Conservation (phyloP, 78 protist species). For the Dictyostelium purpureum region DNA sequence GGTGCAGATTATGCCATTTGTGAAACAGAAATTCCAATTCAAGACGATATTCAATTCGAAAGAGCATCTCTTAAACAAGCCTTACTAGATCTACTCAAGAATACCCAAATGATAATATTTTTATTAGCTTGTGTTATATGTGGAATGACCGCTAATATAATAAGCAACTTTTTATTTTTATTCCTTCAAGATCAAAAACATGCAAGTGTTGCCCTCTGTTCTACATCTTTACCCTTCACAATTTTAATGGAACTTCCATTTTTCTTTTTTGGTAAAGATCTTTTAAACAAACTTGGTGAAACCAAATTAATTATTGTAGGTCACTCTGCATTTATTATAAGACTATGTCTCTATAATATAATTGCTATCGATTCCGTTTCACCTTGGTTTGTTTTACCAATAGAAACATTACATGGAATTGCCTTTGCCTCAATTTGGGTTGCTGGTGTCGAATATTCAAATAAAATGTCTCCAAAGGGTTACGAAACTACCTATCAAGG, state of each 20-base stretch:
- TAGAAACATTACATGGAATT: too few species aligned
- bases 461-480: not conserved
- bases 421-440: too few species aligned
- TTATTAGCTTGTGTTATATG: not conserved
- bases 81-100: not conserved
- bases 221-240: too few species aligned
- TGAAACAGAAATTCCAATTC: not conserved
- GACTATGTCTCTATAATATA: too few species aligned
- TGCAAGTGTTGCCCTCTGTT: too few species aligned
- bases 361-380: too few species aligned
- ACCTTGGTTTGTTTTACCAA: too few species aligned
- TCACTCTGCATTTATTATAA: too few species aligned
- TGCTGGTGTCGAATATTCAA: not conserved
- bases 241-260: too few species aligned
- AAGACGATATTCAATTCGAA: not conserved
- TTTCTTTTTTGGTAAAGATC: too few species aligned
- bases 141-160: not conserved
- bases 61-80: not conserved
- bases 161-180: not conserved
- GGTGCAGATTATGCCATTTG: not conserved
- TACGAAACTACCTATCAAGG: slow-evolving; percentile 24
- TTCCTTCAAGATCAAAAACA: not conserved
- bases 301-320: too few species aligned
- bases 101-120: not conserved
- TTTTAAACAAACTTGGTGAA: too few species aligned